Conservation (phyloP, 139 green algal species). For the Chlamydomonas eustigma region DNA sequence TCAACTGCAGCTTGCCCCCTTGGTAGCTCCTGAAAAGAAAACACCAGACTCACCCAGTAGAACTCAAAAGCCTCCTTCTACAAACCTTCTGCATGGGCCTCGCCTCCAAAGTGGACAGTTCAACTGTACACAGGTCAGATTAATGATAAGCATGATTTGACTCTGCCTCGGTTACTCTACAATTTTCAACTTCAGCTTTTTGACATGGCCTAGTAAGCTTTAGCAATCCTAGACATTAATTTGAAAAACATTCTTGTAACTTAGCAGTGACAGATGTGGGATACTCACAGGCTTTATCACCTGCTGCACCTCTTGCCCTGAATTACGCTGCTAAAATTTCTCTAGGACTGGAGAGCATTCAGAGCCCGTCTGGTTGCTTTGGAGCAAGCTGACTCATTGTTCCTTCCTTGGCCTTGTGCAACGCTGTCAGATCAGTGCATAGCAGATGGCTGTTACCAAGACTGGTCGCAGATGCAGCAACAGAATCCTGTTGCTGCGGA, state of each 20-base stretch:
- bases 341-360: slow-evolving; percentile 34
- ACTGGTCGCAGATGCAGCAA: background rate
- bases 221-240: too few species aligned
- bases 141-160: too few species aligned
- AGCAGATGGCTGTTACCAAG: background rate
- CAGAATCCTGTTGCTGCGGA: background rate
- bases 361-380: slow-evolving; percentile 30
- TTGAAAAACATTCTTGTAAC: too few species aligned
- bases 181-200: too few species aligned
- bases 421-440: background rate
- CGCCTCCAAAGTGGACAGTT: background rate
- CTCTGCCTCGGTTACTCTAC: too few species aligned
- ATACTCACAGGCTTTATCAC: too few species aligned
- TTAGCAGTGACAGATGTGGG: too few species aligned
- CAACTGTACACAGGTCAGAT: too few species aligned
- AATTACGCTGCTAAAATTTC: too few species aligned
- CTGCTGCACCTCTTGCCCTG: too few species aligned
- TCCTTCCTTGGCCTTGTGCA: background rate
- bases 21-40: background rate
- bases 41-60: background rate
- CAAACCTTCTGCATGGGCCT: background rate
- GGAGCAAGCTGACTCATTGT: background rate
- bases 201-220: too few species aligned
- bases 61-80: background rate
- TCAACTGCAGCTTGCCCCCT: background rate